These are phyloP conservation scores for Escovopsis sp. DNA, from an alignment of 2,329 filamentous ascomycete genomes.

Conservation along the genomic window DNA sequence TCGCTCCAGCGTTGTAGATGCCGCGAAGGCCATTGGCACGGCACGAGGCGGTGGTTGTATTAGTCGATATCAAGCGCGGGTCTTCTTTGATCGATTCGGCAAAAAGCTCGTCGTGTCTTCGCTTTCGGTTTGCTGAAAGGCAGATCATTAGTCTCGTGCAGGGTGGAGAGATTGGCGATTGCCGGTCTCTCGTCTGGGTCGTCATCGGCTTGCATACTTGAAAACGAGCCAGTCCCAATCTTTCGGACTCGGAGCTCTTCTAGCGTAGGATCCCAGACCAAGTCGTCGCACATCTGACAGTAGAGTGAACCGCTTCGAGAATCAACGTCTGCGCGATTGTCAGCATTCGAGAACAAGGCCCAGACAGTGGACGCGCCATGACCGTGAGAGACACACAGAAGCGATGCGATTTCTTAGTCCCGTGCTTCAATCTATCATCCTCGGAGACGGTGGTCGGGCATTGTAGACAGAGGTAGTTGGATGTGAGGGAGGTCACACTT, in stretches of 20 bases:
- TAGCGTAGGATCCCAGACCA: constrained; percentile 68
- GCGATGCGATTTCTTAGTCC: constrained; percentile 52
- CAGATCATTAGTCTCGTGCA: constrained; percentile 1
- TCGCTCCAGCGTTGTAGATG: constrained; percentile 95
- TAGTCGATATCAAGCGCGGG: constrained; percentile 59
- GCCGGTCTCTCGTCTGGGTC: neutral
- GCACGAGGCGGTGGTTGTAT: constrained; percentile 69
- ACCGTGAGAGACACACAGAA: constrained; percentile 43
- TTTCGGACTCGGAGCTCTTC: constrained; percentile 61
- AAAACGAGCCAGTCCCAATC: constrained; percentile 50
- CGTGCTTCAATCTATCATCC: constrained; percentile 52
- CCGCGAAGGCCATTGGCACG: constrained; percentile 78
- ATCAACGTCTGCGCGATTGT: constrained; percentile 49
- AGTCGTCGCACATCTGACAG: constrained; percentile 70
- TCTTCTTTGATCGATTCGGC: constrained; percentile 53
- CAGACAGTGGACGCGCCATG: neutral
- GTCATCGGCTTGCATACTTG: constrained; percentile 30
- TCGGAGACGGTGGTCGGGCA: constrained; percentile 55
- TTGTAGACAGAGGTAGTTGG: constrained; percentile 59
- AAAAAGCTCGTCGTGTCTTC: constrained; percentile 60
- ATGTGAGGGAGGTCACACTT: constrained; percentile 45
- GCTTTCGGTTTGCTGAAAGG: constrained; percentile 44
- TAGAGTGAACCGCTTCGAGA: constrained; percentile 61
- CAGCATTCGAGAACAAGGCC: constrained; percentile 7
- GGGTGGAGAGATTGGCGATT: neutral